Conservation (phyloP, 1,284 basidiomycete genomes). For the Puccinia polysora region DNA sequence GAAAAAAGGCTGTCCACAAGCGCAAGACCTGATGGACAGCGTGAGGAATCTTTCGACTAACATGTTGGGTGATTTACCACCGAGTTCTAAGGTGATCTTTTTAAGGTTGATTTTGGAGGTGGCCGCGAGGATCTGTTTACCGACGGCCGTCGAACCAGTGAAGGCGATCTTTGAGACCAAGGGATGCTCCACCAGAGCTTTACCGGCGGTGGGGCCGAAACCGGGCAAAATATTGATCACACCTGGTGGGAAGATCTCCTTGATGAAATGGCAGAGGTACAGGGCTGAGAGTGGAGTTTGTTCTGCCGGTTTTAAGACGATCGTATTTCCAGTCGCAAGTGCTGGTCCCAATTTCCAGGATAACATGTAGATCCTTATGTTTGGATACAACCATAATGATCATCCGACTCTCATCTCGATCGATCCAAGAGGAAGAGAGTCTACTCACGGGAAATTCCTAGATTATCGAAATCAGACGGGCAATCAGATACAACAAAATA, state of each 20-base stretch:
- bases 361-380: constrained; percentile 63
- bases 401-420: background rate
- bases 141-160: constrained; percentile 67
- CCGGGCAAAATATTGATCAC: constrained; percentile 76
- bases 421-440: background rate
- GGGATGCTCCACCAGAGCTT: constrained; percentile 69
- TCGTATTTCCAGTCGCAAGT: constrained; percentile 73
- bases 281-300: constrained; percentile 76
- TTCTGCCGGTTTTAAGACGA: constrained; percentile 84
- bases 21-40: constrained; percentile 49
- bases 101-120: constrained; percentile 81
- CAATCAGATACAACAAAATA: too few species aligned
- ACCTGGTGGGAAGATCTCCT: constrained; percentile 81
- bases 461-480: background rate
- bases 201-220: constrained; percentile 74
- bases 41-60: constrained; percentile 5
- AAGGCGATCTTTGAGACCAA: constrained; percentile 61
- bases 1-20: too few species aligned
- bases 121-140: constrained; percentile 76
- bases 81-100: constrained; percentile 86
- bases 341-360: constrained; percentile 77
- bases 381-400: constrained; percentile 44
- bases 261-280: constrained; percentile 52
- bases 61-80: constrained; percentile 81
- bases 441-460: constrained; percentile 40